Percentiles rank a stretch among this genome's conserved stretches.
These are phyloP conservation scores for Pogostemon cablin DNA, from an alignment of 257 asterid species.

Conservation along the genomic window DNA sequence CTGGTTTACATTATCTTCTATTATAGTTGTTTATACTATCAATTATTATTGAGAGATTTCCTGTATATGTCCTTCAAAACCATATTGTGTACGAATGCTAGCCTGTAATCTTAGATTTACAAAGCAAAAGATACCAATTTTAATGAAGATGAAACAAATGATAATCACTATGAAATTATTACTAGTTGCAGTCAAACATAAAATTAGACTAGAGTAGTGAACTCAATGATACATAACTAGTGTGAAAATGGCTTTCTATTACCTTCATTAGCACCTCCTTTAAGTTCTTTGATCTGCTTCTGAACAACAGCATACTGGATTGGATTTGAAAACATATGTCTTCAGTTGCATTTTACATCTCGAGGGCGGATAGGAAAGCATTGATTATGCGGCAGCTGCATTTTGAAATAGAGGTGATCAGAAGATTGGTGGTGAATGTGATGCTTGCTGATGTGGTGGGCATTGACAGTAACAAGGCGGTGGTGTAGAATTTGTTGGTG, in stretches of 20 bases:
- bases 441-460: constrained; percentile 21
- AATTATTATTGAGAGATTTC: not conserved
- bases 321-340: not conserved
- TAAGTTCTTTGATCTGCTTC: constrained; percentile 18
- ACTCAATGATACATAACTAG: constrained; percentile 22
- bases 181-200: constrained; percentile 18
- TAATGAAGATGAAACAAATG: constrained; percentile 5
- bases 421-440: constrained; percentile 29
- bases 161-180: constrained; percentile 17
- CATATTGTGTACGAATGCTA: constrained; percentile 16
- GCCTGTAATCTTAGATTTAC: not conserved
- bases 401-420: constrained; percentile 27
- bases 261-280: constrained; percentile 15
- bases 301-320: constrained; percentile 21
- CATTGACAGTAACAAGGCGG: constrained; percentile 35
- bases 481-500: constrained; percentile 25
- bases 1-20: not conserved
- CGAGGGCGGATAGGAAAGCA: too few species aligned
- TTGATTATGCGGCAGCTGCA: too few species aligned
- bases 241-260: constrained; percentile 9
- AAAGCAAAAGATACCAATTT: constrained; percentile 11
- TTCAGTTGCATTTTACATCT: constrained; percentile 1
- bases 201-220: constrained; percentile 9
- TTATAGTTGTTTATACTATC: not conserved
- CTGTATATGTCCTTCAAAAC: not conserved